A percentile compares a stretch with the other conserved stretches of the same genome.
phyloP scores from a whole-genome alignment of 2,329 filamentous ascomycete species.

The Pezicula neosporulosa region DNA sequence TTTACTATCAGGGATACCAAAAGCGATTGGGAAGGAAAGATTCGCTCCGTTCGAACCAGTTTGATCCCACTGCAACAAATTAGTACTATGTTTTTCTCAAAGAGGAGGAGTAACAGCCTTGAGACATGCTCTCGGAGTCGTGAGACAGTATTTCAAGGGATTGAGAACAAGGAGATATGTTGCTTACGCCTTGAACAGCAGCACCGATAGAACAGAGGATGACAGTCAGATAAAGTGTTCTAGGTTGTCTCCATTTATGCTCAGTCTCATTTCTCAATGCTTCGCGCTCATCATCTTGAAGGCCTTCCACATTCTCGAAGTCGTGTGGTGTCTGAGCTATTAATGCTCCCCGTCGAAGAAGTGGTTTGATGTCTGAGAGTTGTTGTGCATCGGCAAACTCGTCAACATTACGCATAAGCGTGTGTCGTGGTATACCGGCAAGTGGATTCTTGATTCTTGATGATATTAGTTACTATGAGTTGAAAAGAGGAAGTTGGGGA shows the following conservation, averaged over 20 bases:
- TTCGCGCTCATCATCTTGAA: constrained; percentile 28
- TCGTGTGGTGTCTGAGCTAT: constrained; percentile 31
- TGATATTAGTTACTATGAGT: constrained; percentile 1
- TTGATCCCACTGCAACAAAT: no score
- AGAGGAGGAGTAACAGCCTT: no score
- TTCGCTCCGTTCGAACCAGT: constrained; percentile 49
- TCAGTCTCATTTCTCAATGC: constrained; percentile 49
- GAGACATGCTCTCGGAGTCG: no score
- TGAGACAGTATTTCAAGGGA: no score
- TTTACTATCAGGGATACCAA: constrained; percentile 29
- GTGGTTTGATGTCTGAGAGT: constrained; percentile 36
- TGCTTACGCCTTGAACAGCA: constrained; percentile 61
- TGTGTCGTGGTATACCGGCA: constrained; percentile 45
- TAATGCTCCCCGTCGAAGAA: constrained; percentile 30
- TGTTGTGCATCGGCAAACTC: constrained; percentile 56
- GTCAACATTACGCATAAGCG: constrained; percentile 51
- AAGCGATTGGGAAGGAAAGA: constrained; percentile 33
- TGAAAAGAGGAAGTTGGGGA: background rate
- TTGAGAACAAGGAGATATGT: no score
- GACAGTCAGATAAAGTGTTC: constrained; percentile 62
- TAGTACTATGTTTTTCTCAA: no score
- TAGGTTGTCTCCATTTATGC: constrained; percentile 65
- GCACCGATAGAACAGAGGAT: constrained; percentile 65
- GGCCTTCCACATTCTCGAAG: constrained; percentile 14
- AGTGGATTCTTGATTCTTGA: constrained; percentile 52